These are phyloP conservation scores for Coemansia umbellata DNA, from an alignment of 192 early-diverging fungal species.

Conservation along the genomic window DNA sequence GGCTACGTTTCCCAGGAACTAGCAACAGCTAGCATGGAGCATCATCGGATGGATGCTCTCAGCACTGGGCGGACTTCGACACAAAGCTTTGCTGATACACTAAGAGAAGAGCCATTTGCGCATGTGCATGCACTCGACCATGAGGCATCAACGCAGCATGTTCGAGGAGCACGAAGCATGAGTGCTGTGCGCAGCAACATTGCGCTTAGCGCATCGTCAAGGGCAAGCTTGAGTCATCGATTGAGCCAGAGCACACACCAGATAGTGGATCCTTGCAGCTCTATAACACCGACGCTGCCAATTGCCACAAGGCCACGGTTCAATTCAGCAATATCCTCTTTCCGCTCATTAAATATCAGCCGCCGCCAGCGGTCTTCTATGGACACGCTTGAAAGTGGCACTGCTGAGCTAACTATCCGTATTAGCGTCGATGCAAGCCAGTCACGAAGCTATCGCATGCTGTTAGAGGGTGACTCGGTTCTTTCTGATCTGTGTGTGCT, in stretches of 20 bases:
- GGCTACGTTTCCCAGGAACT: neutral
- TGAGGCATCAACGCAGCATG: neutral
- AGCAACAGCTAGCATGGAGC: slow-evolving; percentile 4
- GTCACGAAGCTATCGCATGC: slow-evolving; percentile 40
- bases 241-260: slow-evolving; percentile 34
- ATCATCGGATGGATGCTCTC: slow-evolving; percentile 2
- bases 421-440: slow-evolving; percentile 48
- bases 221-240: slow-evolving; percentile 28
- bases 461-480: slow-evolving; percentile 37
- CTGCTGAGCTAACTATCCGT: slow-evolving; percentile 37
- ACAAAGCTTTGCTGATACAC: slow-evolving; percentile 11
- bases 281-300: slow-evolving; percentile 33
- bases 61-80: slow-evolving; percentile 4
- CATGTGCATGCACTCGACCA: slow-evolving; percentile 6
- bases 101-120: slow-evolving; percentile 4
- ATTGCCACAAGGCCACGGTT: slow-evolving; percentile 35
- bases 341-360: neutral
- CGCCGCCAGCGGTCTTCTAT: slow-evolving; percentile 2
- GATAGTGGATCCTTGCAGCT: neutral
- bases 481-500: slow-evolving; percentile 32
- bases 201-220: slow-evolving; percentile 26
- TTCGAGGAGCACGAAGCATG: slow-evolving; percentile 36
- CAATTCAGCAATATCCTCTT: slow-evolving; percentile 30
- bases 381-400: slow-evolving; percentile 5
- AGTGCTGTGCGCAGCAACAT: slow-evolving; percentile 33